Base-by-base conservation (phyloP, 768 basidiomycete genomes). In the Termitomyces heimii region DNA sequence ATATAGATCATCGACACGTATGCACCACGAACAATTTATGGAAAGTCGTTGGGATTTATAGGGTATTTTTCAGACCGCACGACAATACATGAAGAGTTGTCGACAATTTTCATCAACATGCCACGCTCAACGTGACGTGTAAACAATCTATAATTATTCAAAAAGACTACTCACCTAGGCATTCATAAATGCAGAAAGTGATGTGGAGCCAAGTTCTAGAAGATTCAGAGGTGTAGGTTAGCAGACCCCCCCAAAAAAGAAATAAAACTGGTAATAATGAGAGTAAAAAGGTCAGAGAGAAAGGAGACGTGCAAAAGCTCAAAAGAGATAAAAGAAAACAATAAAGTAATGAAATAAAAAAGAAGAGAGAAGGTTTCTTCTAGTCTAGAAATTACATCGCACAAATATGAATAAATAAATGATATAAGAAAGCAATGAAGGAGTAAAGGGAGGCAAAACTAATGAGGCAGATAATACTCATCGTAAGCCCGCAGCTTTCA, bases 401-500 rank as follows among this genome's bases (percentile, higher is more conserved):
- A 60, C n/a, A 50, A 29, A 55, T 26, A 54, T 46, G 40, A 29
- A 53, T 31, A 57, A 48, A 44, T 43, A 53, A n/a, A 37, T 39
- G 22, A 37, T 39, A 53, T 31, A 35, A 34, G 54, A 35, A 29
- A 12, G 31, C 12, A 18, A 12, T 10, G 14, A 34, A 48, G 12
- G 9, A 48, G 40, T 16, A 14, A 46, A 39, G 22, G 29, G 40
- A 40, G 26, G 45, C 35, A 34, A 58, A 58, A 60, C 58, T 60
- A 18, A 37, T 24, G 53, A 53, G 53, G 47, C 49, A 60, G 40
- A 45, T 50, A 47, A 37, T 46, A 64, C 59, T 66, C 65, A 69
- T 55, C 65, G 67, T 54, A 75, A 62, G 20, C 76, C 78, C 48
- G 70, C 70, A 56, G 74, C 74, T 54, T 72, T 71, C 35, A 85